phyloP scores from a whole-genome alignment of 768 basidiomycete species.

The Paxillus involutus region DNA sequence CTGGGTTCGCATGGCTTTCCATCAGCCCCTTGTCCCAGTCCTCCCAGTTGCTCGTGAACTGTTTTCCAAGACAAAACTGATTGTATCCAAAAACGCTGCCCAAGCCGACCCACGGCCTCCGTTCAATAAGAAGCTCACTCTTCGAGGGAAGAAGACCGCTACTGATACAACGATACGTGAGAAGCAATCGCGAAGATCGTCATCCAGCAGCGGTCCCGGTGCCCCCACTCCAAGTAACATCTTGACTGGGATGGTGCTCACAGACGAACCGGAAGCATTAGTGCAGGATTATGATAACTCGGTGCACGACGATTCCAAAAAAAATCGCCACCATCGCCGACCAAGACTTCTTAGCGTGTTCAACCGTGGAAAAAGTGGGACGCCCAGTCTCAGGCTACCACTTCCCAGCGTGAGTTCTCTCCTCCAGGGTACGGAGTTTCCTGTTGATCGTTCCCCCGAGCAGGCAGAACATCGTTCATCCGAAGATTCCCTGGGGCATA shows the following conservation, averaged over 20 bases:
- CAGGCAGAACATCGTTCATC: constrained; percentile 9
- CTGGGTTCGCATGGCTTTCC: constrained; percentile 82
- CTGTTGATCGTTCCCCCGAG: neutral
- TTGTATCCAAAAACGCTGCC: constrained; percentile 38
- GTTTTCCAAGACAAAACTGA: constrained; percentile 75
- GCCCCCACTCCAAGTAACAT: neutral
- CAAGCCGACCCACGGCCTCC: constrained; percentile 27
- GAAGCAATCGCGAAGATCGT: constrained; percentile 15
- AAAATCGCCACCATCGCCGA: constrained; percentile 24
- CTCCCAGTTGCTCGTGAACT: constrained; percentile 78
- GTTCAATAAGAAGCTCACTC: constrained; percentile 18
- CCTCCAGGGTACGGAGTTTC: neutral
- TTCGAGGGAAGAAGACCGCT: constrained; percentile 19
- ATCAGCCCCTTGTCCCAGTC: constrained; percentile 76
- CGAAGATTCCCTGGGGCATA: neutral
- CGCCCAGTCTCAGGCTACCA: neutral
- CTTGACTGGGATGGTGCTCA: constrained; percentile 33
- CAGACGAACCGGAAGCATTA: constrained; percentile 43
- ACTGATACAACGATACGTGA: constrained; percentile 12
- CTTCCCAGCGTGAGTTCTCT: constrained; percentile 12
- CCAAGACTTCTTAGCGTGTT: constrained; percentile 32
- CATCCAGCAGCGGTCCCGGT: constrained; percentile 15
- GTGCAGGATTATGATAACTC: constrained; percentile 13
- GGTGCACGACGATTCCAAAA: constrained; percentile 13
- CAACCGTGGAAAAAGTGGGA: constrained; percentile 21